Evolutionary conservation across 352 stramenopile species (phyloP).

Genomic region (Globisporangium recalcitrans): DNA sequence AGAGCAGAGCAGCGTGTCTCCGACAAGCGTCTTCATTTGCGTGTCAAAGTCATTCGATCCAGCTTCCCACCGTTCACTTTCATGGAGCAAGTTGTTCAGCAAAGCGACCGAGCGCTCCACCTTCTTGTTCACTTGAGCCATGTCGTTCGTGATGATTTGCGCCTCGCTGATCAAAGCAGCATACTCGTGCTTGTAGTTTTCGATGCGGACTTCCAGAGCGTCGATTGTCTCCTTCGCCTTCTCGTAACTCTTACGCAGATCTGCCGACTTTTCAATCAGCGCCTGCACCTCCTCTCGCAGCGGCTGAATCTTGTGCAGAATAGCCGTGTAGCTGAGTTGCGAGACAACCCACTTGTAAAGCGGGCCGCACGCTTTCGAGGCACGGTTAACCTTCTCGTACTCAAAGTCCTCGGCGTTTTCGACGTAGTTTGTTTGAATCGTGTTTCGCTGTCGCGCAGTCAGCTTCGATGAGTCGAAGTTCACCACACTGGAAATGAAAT

Average conservation of each 20-base stretch:
- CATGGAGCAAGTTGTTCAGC: slow-evolving; percentile 96
- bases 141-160: slow-evolving; percentile 97
- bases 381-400: slow-evolving; percentile 90
- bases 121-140: slow-evolving; percentile 96
- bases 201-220: slow-evolving; percentile 94
- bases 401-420: slow-evolving; percentile 88
- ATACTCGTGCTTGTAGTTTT: slow-evolving; percentile 99
- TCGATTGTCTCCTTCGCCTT: slow-evolving; percentile 91
- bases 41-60: slow-evolving; percentile 95
- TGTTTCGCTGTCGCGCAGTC: slow-evolving; percentile 91
- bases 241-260: slow-evolving; percentile 91
- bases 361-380: slow-evolving; percentile 96
- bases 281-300: slow-evolving; percentile 97
- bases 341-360: slow-evolving; percentile 99
- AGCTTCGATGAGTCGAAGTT: slow-evolving; percentile 99
- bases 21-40: slow-evolving; percentile 96
- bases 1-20: slow-evolving; percentile 94
- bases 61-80: slow-evolving; percentile 98
- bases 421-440: slow-evolving; percentile 95
- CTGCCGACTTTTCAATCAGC: slow-evolving; percentile 92
- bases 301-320: slow-evolving; percentile 98
- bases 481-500: slow-evolving; percentile 99
- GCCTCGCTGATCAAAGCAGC: slow-evolving; percentile 96
- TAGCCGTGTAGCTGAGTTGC: slow-evolving; percentile 98
- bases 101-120: slow-evolving; percentile 95